Evolutionary conservation across 2,329 filamentous ascomycete genomes (phyloP).

Genomic region (Colletotrichum chlorophyti): DNA sequence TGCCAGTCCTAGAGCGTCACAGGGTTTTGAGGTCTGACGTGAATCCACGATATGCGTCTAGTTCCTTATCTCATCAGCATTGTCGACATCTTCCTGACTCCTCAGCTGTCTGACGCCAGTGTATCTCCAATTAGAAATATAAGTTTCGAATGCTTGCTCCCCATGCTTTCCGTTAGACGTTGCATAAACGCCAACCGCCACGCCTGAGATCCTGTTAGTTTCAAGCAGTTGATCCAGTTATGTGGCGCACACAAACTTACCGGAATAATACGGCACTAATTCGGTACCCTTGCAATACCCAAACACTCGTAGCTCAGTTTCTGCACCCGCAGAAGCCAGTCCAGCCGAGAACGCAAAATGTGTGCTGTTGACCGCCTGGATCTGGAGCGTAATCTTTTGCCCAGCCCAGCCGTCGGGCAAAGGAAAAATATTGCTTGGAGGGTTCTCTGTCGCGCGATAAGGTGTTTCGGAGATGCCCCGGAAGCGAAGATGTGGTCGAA

Average conservation of each 20-base stretch:
- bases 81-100: constrained; percentile 12
- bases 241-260: constrained; percentile 29
- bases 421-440: constrained; percentile 3
- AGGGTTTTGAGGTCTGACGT: too few species aligned
- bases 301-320: constrained; percentile 5
- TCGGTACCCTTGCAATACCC: constrained; percentile 26
- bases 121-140: constrained; percentile 23
- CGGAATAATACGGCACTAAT: constrained; percentile 30
- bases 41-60: too few species aligned
- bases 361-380: constrained; percentile 25
- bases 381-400: constrained; percentile 15
- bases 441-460: constrained; percentile 10
- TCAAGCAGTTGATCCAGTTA: accelerated
- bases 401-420: constrained; percentile 15
- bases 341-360: constrained; percentile 25
- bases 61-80: too few species aligned
- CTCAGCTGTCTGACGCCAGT: constrained; percentile 4
- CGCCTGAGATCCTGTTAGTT: background rate
- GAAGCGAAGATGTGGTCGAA: constrained; percentile 26
- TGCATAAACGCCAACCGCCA: constrained; percentile 11
- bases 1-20: too few species aligned
- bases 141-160: constrained; percentile 27
- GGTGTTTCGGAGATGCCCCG: constrained; percentile 28
- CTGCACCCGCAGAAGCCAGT: background rate
- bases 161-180: constrained; percentile 28